Conservation (phyloP, 1,139 yeast genomes). For the Pichia cactophila region DNA sequence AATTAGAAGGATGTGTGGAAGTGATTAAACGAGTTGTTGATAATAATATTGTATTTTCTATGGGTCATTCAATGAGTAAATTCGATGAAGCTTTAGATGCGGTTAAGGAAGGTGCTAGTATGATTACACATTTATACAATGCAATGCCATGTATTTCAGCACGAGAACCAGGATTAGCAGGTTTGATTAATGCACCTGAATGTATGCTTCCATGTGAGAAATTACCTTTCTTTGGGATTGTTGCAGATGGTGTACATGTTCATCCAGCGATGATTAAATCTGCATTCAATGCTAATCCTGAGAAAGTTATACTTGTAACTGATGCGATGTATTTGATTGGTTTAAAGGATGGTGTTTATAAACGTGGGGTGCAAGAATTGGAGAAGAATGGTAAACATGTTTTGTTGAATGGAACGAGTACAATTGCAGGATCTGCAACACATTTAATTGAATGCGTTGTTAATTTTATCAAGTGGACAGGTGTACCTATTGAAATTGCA, state of each 20-base stretch:
- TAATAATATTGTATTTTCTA: slow-evolving; percentile 37
- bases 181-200: slow-evolving; percentile 27
- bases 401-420: slow-evolving; percentile 47
- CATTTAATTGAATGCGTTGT: slow-evolving; percentile 48
- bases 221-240: slow-evolving; percentile 48
- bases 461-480: slow-evolving; percentile 48
- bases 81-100: slow-evolving; percentile 45
- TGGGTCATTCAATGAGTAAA: slow-evolving; percentile 52
- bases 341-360: slow-evolving; percentile 42
- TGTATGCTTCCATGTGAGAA: slow-evolving; percentile 22
- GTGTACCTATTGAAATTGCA: slow-evolving; percentile 45
- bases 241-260: slow-evolving; percentile 58
- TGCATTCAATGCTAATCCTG: slow-evolving; percentile 49
- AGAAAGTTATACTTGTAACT: slow-evolving; percentile 51
- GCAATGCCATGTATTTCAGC: slow-evolving; percentile 68
- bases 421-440: slow-evolving; percentile 60
- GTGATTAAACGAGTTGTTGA: slow-evolving; percentile 37
- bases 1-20: slow-evolving; percentile 47
- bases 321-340: slow-evolving; percentile 57
- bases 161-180: slow-evolving; percentile 53
- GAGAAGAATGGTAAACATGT: slow-evolving; percentile 44
- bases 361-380: slow-evolving; percentile 43
- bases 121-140: slow-evolving; percentile 58
- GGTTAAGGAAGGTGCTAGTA: slow-evolving; percentile 44
- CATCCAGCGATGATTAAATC: slow-evolving; percentile 49